Evolutionary conservation across 1,284 basidiomycete species (phyloP).

Genomic region (Abortiporus biennis): DNA sequence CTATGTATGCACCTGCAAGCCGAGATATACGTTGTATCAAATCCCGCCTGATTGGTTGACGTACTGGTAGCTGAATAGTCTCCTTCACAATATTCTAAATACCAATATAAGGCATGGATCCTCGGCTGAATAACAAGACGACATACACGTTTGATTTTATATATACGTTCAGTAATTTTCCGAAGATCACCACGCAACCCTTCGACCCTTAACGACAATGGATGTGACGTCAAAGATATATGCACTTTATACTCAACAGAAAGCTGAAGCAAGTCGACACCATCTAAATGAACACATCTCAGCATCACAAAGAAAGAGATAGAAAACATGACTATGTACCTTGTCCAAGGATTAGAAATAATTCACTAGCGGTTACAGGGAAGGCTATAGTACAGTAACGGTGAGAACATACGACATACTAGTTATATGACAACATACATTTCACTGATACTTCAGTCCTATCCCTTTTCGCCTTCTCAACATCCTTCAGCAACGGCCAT

Average conservation of each 20-base stretch:
- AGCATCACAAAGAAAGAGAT: conserved; percentile 8
- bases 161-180: conserved; percentile 37
- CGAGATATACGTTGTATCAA: conserved; percentile 61
- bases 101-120: no score
- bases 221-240: conserved; percentile 48
- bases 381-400: conserved; percentile 36
- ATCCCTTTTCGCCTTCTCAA: conserved; percentile 44
- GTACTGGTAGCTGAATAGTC: conserved; percentile 40
- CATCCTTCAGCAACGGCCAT: conserved; percentile 54
- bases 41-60: conserved; percentile 33
- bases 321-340: conserved; percentile 33
- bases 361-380: conserved; percentile 46
- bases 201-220: conserved; percentile 53
- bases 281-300: conserved; percentile 38
- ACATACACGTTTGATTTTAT: conserved; percentile 42
- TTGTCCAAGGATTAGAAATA: conserved; percentile 69
- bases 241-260: conserved; percentile 56
- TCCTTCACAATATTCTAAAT: conserved; percentile 46
- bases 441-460: conserved; percentile 43
- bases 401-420: neutral
- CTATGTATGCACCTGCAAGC: conserved; percentile 52
- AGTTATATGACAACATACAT: conserved; percentile 32
- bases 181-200: conserved; percentile 50
- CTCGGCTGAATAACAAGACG: conserved; percentile 18
- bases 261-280: conserved; percentile 50